phyloP scores from a whole-genome alignment of 2,329 filamentous ascomycete species.

The Thielaviopsis ethacetica region DNA sequence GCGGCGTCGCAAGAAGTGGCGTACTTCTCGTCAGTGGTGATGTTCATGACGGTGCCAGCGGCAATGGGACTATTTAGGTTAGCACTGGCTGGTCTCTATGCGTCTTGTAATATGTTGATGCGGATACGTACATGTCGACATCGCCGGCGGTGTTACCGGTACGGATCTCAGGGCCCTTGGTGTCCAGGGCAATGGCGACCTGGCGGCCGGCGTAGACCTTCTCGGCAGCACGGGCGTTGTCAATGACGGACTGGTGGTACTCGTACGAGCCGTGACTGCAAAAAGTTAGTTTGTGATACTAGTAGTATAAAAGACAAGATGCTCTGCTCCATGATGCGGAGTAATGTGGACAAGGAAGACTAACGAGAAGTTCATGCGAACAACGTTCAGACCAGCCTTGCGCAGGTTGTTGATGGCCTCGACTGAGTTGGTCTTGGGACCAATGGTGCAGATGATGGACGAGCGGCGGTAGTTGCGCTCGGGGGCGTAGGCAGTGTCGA shows the following conservation, averaged over 20 bases:
- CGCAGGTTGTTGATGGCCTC: slow-evolving; percentile 94
- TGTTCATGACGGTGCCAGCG: slow-evolving; percentile 73
- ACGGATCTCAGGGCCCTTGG: slow-evolving; percentile 46
- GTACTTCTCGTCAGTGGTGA: slow-evolving; percentile 93
- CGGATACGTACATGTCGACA: slow-evolving; percentile 45
- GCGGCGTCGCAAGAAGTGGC: slow-evolving; percentile 67
- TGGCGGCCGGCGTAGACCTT: slow-evolving; percentile 62
- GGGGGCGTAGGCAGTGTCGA: slow-evolving; percentile 80
- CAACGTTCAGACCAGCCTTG: slow-evolving; percentile 82
- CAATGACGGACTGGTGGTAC: slow-evolving; percentile 97
- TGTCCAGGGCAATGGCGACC: slow-evolving; percentile 83
- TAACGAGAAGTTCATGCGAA: slow-evolving; percentile 86
- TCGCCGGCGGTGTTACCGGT: slow-evolving; percentile 60
- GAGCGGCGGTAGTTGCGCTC: slow-evolving; percentile 86
- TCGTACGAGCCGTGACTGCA: slow-evolving; percentile 51
- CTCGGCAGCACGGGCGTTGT: slow-evolving; percentile 83
- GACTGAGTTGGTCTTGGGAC: slow-evolving; percentile 96
- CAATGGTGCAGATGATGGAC: slow-evolving; percentile 98
- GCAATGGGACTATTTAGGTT: slow-evolving; percentile 42
- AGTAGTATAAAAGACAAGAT: neutral
- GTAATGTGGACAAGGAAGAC: slow-evolving; percentile 17
- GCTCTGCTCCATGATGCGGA: neutral
- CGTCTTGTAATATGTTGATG: neutral
- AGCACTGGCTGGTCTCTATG: neutral
- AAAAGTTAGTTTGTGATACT: neutral